Base-by-base conservation (phyloP, 75 land plant species). In the Selaginella tamariscina region DNA sequence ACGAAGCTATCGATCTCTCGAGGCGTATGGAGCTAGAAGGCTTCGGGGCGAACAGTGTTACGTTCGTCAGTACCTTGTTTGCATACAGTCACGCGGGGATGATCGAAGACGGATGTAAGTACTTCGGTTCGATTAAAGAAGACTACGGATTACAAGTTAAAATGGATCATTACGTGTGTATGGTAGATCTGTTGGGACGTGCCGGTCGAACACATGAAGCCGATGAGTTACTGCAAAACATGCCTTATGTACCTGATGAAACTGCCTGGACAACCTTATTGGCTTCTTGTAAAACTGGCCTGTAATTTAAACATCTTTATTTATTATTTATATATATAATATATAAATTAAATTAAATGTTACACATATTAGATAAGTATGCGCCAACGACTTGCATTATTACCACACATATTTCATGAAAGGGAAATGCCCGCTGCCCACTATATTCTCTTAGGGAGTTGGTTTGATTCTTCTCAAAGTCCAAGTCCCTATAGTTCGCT, bases 21-120 rank as follows among this genome's bases (percentile, higher is more conserved):
- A n/a, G n/a, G n/a, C 30, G 63, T 64, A 86, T 84, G 89, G 63
- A 75, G n/a, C 27, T 73, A 33, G 75, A 77, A 31, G 84, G 82
- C 2, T 28, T 71, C 33, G 15, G 54, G 0, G 84, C 86, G 11
- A 79, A 81, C 62, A 75, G 73, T 11, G 54, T 49, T 11, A 49
- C 54, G 20, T 49, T 49, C 20, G 54, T 20, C 54, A 49, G 18
- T 49, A 49, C 20, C 20, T 20, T 49, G 11, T 11, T 11, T 20
- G 54, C 54, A 49, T 49, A 20, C 54, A 20, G 54, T 11, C 54
- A 49, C 20, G 54, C 54, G 20, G 54, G 54, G 18, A 11, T 49
- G 54, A 20, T 49, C 18, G 54, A 49, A 11, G 54, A 49, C 54
- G 54, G 54, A 11, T 49, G 54, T 20, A 1, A 32, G 0, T 80